A percentile compares a stretch with the other conserved stretches of the same genome.
These are phyloP conservation scores for Solanum pinnatisectum DNA, from an alignment of 257 asterid genomes.

Conservation along the genomic window DNA sequence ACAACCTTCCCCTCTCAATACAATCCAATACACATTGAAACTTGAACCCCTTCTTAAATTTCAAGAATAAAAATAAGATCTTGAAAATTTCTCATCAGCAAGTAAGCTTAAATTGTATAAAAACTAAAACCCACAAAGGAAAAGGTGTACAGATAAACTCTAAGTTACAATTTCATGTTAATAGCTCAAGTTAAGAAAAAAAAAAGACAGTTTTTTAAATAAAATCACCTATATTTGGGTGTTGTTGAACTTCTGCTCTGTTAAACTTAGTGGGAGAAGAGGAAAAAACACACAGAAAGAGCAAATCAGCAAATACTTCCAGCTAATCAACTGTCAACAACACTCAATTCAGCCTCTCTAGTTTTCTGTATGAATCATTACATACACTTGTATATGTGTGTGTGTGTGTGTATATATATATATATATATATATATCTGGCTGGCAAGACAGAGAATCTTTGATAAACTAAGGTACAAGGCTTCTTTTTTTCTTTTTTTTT, in stretches of 20 bases:
- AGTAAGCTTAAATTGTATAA: not conserved
- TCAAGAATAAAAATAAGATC: not conserved
- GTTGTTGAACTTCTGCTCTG: not conserved
- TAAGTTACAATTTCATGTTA: not conserved
- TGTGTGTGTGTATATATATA: too few species aligned
- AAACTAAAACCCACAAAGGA: not conserved
- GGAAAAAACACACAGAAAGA: not conserved
- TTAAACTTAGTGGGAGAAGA: not conserved
- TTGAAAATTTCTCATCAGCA: not conserved
- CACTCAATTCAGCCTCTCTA: not conserved
- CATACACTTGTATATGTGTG: not conserved
- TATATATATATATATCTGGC: not conserved
- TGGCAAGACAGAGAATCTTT: not conserved
- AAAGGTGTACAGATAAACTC: not conserved
- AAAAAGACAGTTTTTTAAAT: not conserved
- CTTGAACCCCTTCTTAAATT: not conserved
- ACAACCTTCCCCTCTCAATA: not conserved
- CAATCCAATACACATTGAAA: not conserved
- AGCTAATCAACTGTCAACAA: not conserved
- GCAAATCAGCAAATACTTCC: not conserved
- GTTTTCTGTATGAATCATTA: not conserved
- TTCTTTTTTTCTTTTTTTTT: not conserved
- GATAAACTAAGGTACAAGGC: not conserved
- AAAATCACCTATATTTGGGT: not conserved
- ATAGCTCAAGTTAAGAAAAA: not conserved